Conservation (phyloP, 2,329 filamentous ascomycete species). For the Aspergillus alliaceus region DNA sequence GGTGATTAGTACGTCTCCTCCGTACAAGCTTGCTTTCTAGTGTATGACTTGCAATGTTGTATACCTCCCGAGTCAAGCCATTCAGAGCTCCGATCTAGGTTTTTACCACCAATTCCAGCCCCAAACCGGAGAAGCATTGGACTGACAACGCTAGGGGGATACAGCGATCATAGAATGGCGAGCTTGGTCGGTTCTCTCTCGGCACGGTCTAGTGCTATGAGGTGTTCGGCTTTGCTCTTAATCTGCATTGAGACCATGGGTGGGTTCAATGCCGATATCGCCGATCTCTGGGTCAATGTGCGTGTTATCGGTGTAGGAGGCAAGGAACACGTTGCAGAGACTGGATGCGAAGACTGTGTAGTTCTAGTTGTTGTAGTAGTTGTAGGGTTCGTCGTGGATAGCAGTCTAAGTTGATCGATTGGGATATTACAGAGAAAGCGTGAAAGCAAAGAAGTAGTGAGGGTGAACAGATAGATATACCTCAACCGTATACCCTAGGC, state of each 20-base stretch:
- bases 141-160: slow-evolving; percentile 3
- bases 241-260: slow-evolving; percentile 6
- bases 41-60: too few species aligned
- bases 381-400: slow-evolving; percentile 8
- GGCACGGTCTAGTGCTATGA: not conserved
- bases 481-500: slow-evolving; percentile 9
- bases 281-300: not conserved
- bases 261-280: not conserved
- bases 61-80: too few species aligned
- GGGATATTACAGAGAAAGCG: too few species aligned
- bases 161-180: slow-evolving; percentile 6
- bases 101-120: too few species aligned
- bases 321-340: not conserved
- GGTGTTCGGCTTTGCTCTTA: not conserved
- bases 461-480: not conserved
- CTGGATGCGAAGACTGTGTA: not conserved
- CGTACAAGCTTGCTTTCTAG: too few species aligned
- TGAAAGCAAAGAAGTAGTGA: too few species aligned
- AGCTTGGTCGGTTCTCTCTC: not conserved
- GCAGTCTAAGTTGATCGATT: slow-evolving; percentile 1
- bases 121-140: not conserved
- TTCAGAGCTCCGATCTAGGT: too few species aligned
- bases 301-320: not conserved
- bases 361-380: slow-evolving; percentile 8
- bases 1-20: too few species aligned